Evolutionary conservation across 305 asterid genomes (phyloP), one percentile per base, ranked within the genome.

Genomic region (Ruellia speciosa): DNA sequence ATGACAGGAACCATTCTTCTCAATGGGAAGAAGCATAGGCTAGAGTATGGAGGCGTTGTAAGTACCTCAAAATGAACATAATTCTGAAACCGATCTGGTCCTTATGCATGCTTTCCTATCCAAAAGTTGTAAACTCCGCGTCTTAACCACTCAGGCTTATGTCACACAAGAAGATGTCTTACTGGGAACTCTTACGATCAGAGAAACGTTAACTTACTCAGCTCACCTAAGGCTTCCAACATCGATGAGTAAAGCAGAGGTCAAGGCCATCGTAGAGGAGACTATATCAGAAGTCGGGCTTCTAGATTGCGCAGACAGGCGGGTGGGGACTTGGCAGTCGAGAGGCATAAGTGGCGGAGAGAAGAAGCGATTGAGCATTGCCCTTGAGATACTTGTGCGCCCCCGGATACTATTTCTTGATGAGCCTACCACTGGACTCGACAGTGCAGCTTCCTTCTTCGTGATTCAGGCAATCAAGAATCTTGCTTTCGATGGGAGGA

Each of bases 271-370:
- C 4, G 70, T 82, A 4, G 92, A 84, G 45, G 78, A 67, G 15
- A 78, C 83, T 0, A 77, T 87, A 6, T 67, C 64, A 68, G 96
- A 87, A 40, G 73, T 87, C 85, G 96, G 96, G 31, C 86, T 87
- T 13, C 83, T 66, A 54, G 96, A 87, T 45, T 87, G 96, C 54
- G 82, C 86, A 0, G 77, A 87, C 58, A 62, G 72, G 6, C 80
- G 77, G 59, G 73, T 84, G 5, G 96, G 96, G 0, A 87, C 79
- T 60, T 87, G 96, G 96, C 96, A 87, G 72, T 54, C 72, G 35
- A 70, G 96, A 70, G 94, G 96, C 31, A 75, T 87, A 35, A 87
- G 96, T 45, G 96, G 96, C 3, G 96, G 96, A n/a, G 96, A 87
- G 55, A 87, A 82, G 73, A 84, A 84, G 71, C 67, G 96, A 62